A percentile compares a stretch with the other conserved stretches of the same genome.
phyloP scores from a whole-genome alignment of 2,329 filamentous ascomycete species.

The Grosmannia serpens region DNA sequence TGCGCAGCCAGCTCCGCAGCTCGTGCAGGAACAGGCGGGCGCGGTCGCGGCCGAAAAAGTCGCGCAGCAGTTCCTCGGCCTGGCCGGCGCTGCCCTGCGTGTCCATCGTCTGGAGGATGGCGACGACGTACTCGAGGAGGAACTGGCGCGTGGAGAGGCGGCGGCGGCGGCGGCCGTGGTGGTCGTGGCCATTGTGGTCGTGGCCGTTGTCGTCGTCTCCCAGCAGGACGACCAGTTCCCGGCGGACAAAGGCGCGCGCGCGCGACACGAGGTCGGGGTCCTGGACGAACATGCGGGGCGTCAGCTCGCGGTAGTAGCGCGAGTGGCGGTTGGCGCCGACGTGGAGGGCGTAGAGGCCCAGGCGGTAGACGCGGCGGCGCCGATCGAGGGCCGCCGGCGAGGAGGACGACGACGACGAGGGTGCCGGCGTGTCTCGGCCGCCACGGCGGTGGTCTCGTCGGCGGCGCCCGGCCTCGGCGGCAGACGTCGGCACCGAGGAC shows the following conservation, averaged over 20 bases:
- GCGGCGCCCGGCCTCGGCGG: neutral
- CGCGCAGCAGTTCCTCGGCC: constrained; percentile 66
- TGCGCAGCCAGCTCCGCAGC: constrained; percentile 68
- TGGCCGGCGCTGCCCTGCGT: constrained; percentile 67
- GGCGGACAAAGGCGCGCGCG: constrained; percentile 68
- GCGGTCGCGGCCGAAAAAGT: constrained; percentile 65
- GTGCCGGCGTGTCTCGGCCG: neutral
- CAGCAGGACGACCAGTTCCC: constrained; percentile 53
- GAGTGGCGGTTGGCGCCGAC: constrained; percentile 74
- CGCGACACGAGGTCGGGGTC: constrained; percentile 61
- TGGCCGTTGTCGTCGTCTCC: neutral
- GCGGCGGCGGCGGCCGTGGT: neutral
- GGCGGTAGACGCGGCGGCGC: constrained; percentile 61
- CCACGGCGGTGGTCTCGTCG: neutral
- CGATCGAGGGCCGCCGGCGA: constrained; percentile 32
- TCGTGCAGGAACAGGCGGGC: constrained; percentile 75
- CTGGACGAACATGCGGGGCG: constrained; percentile 50
- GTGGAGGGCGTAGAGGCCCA: constrained; percentile 64
- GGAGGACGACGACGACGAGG: neutral
- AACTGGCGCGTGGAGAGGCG: constrained; percentile 43
- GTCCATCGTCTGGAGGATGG: constrained; percentile 73
- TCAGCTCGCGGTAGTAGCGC: constrained; percentile 63
- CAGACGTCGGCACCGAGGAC: neutral
- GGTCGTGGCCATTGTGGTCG: neutral
- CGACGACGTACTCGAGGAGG: constrained; percentile 73